Percentiles rank a stretch among this genome's conserved stretches.
Evolutionary conservation across 306 rosid species (phyloP).

Genomic region (Mimosa bimucronata): DNA sequence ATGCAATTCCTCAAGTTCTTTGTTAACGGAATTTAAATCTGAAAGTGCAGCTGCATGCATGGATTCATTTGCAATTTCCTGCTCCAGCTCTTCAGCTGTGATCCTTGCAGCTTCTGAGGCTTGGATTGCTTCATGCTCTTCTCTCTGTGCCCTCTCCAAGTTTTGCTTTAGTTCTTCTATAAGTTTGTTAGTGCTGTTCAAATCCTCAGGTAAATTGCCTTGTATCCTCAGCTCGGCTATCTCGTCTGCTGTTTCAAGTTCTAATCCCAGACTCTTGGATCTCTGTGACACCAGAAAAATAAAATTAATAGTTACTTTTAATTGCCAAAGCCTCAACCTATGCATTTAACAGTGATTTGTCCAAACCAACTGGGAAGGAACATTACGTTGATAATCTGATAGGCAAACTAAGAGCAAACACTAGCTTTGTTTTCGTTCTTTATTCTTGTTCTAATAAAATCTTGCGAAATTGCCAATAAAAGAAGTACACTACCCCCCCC

Average conservation of each 20-base stretch:
- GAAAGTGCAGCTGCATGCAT: slow-evolving; percentile 61
- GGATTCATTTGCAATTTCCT: slow-evolving; percentile 76
- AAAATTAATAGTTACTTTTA: not conserved
- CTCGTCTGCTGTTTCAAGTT: slow-evolving; percentile 62
- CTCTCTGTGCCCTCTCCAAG: slow-evolving; percentile 72
- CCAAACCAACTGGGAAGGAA: slow-evolving; percentile 10
- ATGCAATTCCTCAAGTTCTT: slow-evolving; percentile 59
- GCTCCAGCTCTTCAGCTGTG: slow-evolving; percentile 87
- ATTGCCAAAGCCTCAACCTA: not conserved
- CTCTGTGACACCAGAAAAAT: slow-evolving; percentile 57
- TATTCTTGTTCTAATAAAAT: too few species aligned
- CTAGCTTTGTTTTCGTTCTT: too few species aligned
- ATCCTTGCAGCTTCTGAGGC: slow-evolving; percentile 68
- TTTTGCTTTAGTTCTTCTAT: slow-evolving; percentile 66
- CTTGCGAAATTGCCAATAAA: too few species aligned
- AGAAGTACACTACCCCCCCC: too few species aligned
- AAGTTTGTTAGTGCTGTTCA: slow-evolving; percentile 76
- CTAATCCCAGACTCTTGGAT: slow-evolving; percentile 66
- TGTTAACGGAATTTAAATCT: slow-evolving; percentile 61
- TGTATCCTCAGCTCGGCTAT: slow-evolving; percentile 58
- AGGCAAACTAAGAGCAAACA: too few species aligned
- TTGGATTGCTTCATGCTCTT: slow-evolving; percentile 69
- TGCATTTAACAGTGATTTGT: not conserved
- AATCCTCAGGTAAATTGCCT: slow-evolving; percentile 61
- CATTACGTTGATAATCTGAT: not conserved